Percentiles rank a stretch among this genome's conserved stretches.
Evolutionary conservation across 805 yeast genomes (phyloP).

Genomic region (Candida manassasensis): DNA sequence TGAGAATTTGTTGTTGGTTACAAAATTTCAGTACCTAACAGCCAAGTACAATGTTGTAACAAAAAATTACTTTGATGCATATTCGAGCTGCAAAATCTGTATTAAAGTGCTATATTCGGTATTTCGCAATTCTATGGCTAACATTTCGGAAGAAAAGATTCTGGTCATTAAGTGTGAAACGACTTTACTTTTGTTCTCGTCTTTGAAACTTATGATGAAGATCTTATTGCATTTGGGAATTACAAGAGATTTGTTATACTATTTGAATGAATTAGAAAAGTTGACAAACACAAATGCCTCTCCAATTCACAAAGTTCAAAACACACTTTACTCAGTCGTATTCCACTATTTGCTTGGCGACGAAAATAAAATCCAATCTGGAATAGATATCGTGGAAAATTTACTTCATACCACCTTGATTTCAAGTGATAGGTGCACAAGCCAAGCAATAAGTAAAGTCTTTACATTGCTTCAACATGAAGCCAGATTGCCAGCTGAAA

Average conservation of each 20-base stretch:
- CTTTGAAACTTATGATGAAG: slow-evolving; percentile 38
- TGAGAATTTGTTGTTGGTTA: slow-evolving; percentile 24
- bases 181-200: slow-evolving; percentile 25
- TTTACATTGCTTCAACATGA: not conserved
- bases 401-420: slow-evolving; percentile 1
- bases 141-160: slow-evolving; percentile 14
- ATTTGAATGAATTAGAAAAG: slow-evolving; percentile 44
- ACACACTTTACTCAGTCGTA: slow-evolving; percentile 7
- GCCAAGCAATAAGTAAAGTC: not conserved
- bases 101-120: slow-evolving; percentile 52
- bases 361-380: not conserved
- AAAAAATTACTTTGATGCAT: slow-evolving; percentile 23
- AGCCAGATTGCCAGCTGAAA: not conserved
- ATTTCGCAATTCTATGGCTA: slow-evolving; percentile 34
- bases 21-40: slow-evolving; percentile 32
- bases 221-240: slow-evolving; percentile 47
- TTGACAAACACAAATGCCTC: slow-evolving; percentile 26
- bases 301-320: slow-evolving; percentile 18
- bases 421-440: not conserved
- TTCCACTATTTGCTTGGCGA: not conserved
- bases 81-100: slow-evolving; percentile 42
- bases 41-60: slow-evolving; percentile 17
- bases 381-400: not conserved
- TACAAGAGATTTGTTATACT: slow-evolving; percentile 54
- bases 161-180: slow-evolving; percentile 33